Percentiles rank a stretch among this genome's conserved stretches.
Evolutionary conservation across 1,284 basidiomycete species (phyloP).

Genomic region (Cryptococcus sp.): DNA sequence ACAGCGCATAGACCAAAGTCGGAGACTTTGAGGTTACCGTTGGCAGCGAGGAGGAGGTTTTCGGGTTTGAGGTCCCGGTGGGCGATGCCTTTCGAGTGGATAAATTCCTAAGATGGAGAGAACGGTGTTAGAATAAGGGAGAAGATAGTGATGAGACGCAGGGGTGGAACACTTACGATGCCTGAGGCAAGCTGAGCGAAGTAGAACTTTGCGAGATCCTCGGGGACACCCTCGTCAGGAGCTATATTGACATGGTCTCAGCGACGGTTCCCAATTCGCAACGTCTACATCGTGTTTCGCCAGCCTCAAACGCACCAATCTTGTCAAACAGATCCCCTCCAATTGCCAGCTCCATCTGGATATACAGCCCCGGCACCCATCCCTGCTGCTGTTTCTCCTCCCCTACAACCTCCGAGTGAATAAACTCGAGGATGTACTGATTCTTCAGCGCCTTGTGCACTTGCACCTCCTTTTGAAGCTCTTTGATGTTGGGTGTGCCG

Average conservation of each 20-base stretch:
- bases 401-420: conserved; percentile 72
- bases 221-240: conserved; percentile 81
- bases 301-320: conserved; percentile 63
- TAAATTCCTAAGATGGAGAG: conserved; percentile 59
- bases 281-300: background rate
- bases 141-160: background rate
- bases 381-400: conserved; percentile 55
- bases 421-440: conserved; percentile 76
- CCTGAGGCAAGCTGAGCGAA: conserved; percentile 85
- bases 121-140: background rate
- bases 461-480: conserved; percentile 88
- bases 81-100: conserved; percentile 86
- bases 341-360: conserved; percentile 85
- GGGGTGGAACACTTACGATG: conserved; percentile 47
- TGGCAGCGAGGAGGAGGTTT: conserved; percentile 77
- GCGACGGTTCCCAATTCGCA: background rate
- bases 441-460: conserved; percentile 83
- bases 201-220: conserved; percentile 87
- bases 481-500: conserved; percentile 58
- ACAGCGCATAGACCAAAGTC: conserved; percentile 95
- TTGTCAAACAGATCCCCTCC: conserved; percentile 98
- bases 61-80: conserved; percentile 97
- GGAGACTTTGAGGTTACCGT: conserved; percentile 78
- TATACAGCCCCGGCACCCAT: conserved; percentile 74
- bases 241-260: conserved; percentile 51